Evolutionary conservation across 495 filamentous ascomycete species (phyloP).

Genomic region (Hypoxylon crocopeplum): DNA sequence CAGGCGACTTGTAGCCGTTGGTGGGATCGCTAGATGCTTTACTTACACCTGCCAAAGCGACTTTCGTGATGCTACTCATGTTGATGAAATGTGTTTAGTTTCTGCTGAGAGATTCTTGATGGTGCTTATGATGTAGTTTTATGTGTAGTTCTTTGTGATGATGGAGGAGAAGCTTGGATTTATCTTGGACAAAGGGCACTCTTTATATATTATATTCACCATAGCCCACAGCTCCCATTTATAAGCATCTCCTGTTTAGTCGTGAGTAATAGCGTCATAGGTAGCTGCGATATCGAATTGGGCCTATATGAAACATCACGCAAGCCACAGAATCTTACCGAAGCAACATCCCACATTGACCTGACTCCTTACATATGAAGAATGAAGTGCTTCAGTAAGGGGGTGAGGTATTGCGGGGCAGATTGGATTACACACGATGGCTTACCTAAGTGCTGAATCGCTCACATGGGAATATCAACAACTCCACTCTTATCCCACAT

Average conservation of each 20-base stretch:
- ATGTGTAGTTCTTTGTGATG: not conserved
- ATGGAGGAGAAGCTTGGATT: not conserved
- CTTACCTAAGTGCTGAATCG: too few species aligned
- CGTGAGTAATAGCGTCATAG: slow-evolving; percentile 4
- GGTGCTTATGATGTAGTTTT: not conserved
- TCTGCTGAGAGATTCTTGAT: not conserved
- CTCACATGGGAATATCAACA: not conserved
- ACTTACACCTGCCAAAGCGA: slow-evolving; percentile 51
- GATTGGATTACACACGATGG: too few species aligned
- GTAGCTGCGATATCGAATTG: slow-evolving; percentile 1
- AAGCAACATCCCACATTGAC: slow-evolving; percentile 12
- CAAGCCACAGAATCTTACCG: not conserved
- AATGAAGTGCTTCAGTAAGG: too few species aligned
- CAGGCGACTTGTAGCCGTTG: not conserved
- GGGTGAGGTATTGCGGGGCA: too few species aligned
- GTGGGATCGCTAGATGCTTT: too few species aligned
- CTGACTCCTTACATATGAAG: too few species aligned
- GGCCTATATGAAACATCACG: not conserved
- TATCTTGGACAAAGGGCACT: not conserved
- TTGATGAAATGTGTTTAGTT: slow-evolving; percentile 12
- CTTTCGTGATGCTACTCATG: slow-evolving; percentile 50
- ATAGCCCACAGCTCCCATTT: too few species aligned
- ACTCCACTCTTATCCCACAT: slow-evolving; percentile 20
- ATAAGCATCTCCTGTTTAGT: not conserved
- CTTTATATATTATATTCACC: too few species aligned